Base-by-base conservation (phyloP, 2,329 filamentous ascomycete species). In the Chaetothyriales sp. region DNA sequence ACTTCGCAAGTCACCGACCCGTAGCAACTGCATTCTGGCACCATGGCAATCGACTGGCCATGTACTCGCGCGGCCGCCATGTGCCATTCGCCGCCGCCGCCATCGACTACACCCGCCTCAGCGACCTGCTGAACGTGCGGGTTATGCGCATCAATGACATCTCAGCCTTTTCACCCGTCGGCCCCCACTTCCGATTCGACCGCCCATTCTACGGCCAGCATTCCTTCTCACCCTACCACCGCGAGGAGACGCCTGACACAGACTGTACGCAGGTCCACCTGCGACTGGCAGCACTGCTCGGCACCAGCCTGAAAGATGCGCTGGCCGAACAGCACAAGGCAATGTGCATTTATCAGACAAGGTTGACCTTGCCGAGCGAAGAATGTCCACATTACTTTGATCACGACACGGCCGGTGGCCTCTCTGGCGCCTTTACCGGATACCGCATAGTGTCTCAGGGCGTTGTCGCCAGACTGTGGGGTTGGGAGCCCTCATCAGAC, bases 201-300 rank as follows among this genome's bases (percentile, higher is more conserved):
- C 65, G 69, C 7, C 69, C 69, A 0, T 70, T 71, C 53, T 70
- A 63, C 55, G 63, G 61, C 18, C 67, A 63, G 0, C 69, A 70
- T 51, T 51, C 60, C 2, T 60, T 61, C 4, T 52, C 51, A n/a
- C 25, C 49, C 18, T 18, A 43, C 7, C 18, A 51, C 52, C 25
- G 51, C 45, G 18, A 46, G 44, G 49, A 53, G 15, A 40, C 33
- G 15, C 10, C 33, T 40, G 33, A 4, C 15, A 15, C 33, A 15
- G 10, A 15, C 10, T 40, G 33, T 40, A 40, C 10, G 15, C 33
- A 40, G 4, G 33, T 15, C 33, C 33, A 40, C 15, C 33, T 40
- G 9, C 15, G 33, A 40, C 15, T 40, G 15, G 33, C 33, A 15
- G 33, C 5, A 15, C 33, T 40, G 10, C 33, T 40, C 33, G 33